Evolutionary conservation across 1,284 basidiomycete genomes (phyloP), one percentile per base, ranked within the genome.

Genomic region (Ustilago lituana): DNA sequence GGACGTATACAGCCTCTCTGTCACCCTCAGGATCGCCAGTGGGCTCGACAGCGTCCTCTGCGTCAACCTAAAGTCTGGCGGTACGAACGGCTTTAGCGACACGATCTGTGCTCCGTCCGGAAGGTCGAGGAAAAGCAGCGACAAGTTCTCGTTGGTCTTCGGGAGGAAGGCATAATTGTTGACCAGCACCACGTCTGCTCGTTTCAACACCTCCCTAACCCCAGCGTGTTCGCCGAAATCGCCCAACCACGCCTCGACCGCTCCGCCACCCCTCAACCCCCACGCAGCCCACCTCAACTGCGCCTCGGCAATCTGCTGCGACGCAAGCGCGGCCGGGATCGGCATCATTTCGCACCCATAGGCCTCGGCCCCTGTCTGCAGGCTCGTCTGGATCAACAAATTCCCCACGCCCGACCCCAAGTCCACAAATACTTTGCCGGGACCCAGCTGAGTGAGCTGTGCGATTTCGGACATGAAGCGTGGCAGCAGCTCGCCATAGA

Each of bases 341-440:
- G 82, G 80, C 76, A 87, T 84, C 57, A 85, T 84, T 68, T 87
- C 86, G 59, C 85, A 85, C 9, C 86, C 86, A 65, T 84, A 85
- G 19, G 78, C 67, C 15, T 77, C 68, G 32, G 82, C 84, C 0
- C 86, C 86, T 0, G 84, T 84, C 76, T 86, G 85, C n/a, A 87
- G 72, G 1, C 85, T 84, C 1, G 84, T 84, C 67, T 87, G 86
- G 1, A 87, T 78, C 4, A 86, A 82, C 35, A 86, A 84, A 63
- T 87, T 87, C 24, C 85, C 86, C 0, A 87, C 86, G 1, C 87
- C 87, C 2, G 83, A 84, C 0, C 87, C 87, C 12, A 87, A 82
- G 71, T 87, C 87, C 22, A 87, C 78, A 60, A 85, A 83, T 11
- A 82, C 78, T 22, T 78, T 80, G 23, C 58, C 56, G 0, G 83